phyloP scores from a whole-genome alignment of 495 filamentous ascomycete genomes.

The Aspergillus olivimuriae region DNA sequence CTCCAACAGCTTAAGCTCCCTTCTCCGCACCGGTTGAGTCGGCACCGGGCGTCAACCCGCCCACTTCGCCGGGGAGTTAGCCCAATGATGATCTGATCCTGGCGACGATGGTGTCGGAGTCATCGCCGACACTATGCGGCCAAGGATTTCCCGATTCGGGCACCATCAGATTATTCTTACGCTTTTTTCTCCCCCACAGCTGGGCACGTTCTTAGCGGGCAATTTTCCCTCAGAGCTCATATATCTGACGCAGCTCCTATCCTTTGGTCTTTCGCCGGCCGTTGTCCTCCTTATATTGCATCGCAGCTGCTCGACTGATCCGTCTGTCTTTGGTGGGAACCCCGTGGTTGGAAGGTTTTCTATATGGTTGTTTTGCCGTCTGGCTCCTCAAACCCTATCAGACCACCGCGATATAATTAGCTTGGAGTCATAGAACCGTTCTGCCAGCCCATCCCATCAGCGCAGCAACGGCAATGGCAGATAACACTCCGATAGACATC shows the following conservation, averaged over 20 bases:
- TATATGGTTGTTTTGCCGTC: no score
- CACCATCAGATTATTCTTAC: background rate
- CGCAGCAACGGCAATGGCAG: slow-evolving; percentile 20
- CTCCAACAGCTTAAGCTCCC: background rate
- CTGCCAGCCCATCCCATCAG: background rate
- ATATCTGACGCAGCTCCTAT: no score
- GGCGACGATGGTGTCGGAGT: background rate
- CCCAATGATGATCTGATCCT: slow-evolving; percentile 4
- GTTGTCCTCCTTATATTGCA: no score
- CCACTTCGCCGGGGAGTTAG: slow-evolving; percentile 3
- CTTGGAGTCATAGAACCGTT: no score
- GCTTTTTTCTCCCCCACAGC: background rate
- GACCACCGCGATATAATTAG: no score
- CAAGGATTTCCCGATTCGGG: background rate
- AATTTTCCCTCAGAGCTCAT: background rate
- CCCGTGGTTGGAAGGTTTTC: no score
- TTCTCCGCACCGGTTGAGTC: slow-evolving; percentile 20
- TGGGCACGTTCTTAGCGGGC: no score
- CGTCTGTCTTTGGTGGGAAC: no score
- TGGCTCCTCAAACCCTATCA: no score
- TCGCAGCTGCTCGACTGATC: no score
- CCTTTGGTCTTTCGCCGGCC: no score
- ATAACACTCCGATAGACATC: slow-evolving; percentile 31
- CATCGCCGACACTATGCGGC: background rate
- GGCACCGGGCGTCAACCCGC: slow-evolving; percentile 12